These are phyloP conservation scores for Tothia fuscella DNA, from an alignment of 2,329 filamentous ascomycete genomes.

Conservation along the genomic window DNA sequence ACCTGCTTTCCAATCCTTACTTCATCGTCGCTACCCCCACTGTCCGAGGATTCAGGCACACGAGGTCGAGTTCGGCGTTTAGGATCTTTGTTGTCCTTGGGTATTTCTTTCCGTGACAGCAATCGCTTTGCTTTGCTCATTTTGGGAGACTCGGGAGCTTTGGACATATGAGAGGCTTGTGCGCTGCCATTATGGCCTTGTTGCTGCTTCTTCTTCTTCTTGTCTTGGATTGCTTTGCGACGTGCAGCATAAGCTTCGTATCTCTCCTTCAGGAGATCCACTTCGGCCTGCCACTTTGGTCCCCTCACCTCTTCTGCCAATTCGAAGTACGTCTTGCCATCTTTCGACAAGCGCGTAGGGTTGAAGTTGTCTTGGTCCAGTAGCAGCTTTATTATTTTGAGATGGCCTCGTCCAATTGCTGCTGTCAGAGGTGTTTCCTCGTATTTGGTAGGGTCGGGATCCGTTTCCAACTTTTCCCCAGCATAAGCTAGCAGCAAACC, in stretches of 20 bases:
- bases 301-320: constrained; percentile 73
- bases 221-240: background rate
- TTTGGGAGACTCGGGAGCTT: constrained; percentile 2
- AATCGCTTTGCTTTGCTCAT: constrained; percentile 2
- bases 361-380: constrained; percentile 70
- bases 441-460: constrained; percentile 60
- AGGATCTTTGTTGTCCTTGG: constrained; percentile 1
- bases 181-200: constrained; percentile 1
- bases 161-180: background rate
- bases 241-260: constrained; percentile 46
- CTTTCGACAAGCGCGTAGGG: constrained; percentile 60
- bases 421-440: constrained; percentile 87
- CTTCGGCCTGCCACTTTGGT: constrained; percentile 82
- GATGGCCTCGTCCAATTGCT: constrained; percentile 78
- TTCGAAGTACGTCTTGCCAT: constrained; percentile 74
- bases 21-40: constrained; percentile 6
- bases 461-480: constrained; percentile 23
- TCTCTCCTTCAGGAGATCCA: constrained; percentile 63
- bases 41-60: constrained; percentile 7
- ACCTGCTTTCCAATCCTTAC: constrained; percentile 3
- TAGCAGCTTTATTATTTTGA: constrained; percentile 71
- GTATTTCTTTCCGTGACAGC: constrained; percentile 3
- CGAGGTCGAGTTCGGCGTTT: constrained; percentile 4
- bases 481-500: constrained; percentile 50
- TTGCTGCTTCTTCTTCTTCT: constrained; percentile 4